Evolutionary conservation across 345 rosid genomes (phyloP).

Genomic region (Rhizophora apiculata): DNA sequence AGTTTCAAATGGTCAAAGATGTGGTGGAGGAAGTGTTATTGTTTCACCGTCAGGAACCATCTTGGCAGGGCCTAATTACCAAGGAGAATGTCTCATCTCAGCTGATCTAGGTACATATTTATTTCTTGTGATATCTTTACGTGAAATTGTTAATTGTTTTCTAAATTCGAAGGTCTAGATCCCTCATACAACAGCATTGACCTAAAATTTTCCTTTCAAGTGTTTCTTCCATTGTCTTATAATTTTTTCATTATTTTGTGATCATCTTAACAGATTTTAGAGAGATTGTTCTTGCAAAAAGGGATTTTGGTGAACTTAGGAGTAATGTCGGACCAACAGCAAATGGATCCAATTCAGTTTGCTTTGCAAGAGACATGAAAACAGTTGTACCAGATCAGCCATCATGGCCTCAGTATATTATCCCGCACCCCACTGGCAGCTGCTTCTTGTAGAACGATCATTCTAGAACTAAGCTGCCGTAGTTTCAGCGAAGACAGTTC

Average conservation of each 20-base stretch:
- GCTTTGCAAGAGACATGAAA: background rate
- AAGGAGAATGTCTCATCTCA: constrained; percentile 24
- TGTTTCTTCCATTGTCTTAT: background rate
- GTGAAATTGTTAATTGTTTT: too few species aligned
- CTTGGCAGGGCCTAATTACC: constrained; percentile 25
- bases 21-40: constrained; percentile 27
- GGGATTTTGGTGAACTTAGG: background rate
- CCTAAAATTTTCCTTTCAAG: too few species aligned
- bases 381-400: background rate
- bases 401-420: background rate
- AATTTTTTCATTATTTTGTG: background rate
- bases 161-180: too few species aligned
- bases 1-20: background rate
- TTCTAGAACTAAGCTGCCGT: background rate
- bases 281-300: constrained; percentile 13
- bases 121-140: background rate
- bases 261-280: constrained; percentile 12
- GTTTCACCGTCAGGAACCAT: constrained; percentile 22
- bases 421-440: too few species aligned
- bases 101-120: constrained; percentile 17
- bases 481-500: background rate
- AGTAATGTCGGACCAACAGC: background rate
- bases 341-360: constrained; percentile 6
- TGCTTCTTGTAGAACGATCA: background rate
- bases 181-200: too few species aligned